Evolutionary conservation across 805 yeast species (phyloP).

Genomic region (Priceomyces haplophilus): DNA sequence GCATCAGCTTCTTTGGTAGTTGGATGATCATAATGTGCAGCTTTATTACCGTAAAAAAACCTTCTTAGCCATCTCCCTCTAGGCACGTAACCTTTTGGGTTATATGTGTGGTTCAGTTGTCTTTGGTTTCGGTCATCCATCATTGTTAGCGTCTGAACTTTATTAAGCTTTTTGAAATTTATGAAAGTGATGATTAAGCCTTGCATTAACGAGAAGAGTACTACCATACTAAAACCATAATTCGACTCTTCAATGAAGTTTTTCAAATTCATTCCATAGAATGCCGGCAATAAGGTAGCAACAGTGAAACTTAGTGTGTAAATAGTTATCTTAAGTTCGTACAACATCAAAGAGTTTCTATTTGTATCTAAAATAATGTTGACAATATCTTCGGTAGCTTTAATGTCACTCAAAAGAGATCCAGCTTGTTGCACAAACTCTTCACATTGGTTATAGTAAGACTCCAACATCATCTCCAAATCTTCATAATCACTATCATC

Average conservation of each 20-base stretch:
- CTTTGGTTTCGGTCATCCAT: slow-evolving; percentile 25
- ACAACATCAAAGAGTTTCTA: slow-evolving; percentile 84
- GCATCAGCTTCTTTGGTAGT: slow-evolving; percentile 36
- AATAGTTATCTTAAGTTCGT: slow-evolving; percentile 77
- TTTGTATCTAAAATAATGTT: slow-evolving; percentile 89
- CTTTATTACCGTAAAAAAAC: slow-evolving; percentile 26
- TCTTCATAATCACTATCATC: slow-evolving; percentile 54
- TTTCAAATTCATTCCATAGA: slow-evolving; percentile 84
- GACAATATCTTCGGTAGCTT: slow-evolving; percentile 88
- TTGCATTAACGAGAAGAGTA: slow-evolving; percentile 48
- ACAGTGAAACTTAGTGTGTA: slow-evolving; percentile 83
- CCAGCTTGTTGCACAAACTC: slow-evolving; percentile 91
- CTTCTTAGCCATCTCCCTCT: slow-evolving; percentile 17
- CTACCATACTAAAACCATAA: slow-evolving; percentile 60
- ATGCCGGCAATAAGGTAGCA: slow-evolving; percentile 81
- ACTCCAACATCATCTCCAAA: slow-evolving; percentile 80
- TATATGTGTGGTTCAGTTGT: slow-evolving; percentile 7
- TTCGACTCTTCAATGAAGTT: slow-evolving; percentile 71
- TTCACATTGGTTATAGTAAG: slow-evolving; percentile 88
- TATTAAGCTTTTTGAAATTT: slow-evolving; percentile 54
- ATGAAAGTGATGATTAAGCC: slow-evolving; percentile 54
- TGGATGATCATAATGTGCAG: slow-evolving; percentile 28
- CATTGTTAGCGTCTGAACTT: slow-evolving; percentile 68
- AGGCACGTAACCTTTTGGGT: slow-evolving; percentile 9
- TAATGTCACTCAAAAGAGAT: slow-evolving; percentile 75